Conservation (phyloP, 192 early-diverging fungal species). For the Funneliformis mosseae region DNA sequence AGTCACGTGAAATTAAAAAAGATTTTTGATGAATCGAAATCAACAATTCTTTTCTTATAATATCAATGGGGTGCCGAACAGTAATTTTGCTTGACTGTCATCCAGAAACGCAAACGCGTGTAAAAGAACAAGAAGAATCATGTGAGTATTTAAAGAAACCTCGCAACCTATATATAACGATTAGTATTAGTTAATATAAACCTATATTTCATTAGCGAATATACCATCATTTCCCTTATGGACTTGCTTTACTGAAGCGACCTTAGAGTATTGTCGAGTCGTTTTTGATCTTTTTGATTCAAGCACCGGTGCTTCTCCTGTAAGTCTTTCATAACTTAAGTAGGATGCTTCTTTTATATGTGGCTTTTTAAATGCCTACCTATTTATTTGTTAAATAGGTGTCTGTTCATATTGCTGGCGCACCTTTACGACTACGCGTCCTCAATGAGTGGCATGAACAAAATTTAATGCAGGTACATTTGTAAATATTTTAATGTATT, state of each 20-base stretch:
- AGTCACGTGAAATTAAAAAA: no score
- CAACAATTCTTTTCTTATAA: no score
- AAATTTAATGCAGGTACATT: conserved; percentile 24
- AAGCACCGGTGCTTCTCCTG: not conserved
- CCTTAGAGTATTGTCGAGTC: conserved; percentile 36
- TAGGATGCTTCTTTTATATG: not conserved
- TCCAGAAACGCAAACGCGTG: not conserved
- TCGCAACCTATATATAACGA: not conserved
- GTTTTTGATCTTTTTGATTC: conserved; percentile 31
- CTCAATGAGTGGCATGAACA: conserved; percentile 34
- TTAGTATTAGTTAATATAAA: not conserved
- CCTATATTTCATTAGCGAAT: not conserved
- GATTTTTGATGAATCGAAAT: no score
- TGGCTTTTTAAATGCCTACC: not conserved
- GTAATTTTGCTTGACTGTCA: conserved; percentile 33
- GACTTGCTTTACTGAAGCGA: conserved; percentile 35
- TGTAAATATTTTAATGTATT: not conserved
- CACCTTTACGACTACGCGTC: not conserved
- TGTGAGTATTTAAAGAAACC: not conserved
- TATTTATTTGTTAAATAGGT: not conserved
- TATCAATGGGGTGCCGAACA: not conserved
- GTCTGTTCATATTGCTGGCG: conserved; percentile 36
- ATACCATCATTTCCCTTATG: conserved; percentile 30
- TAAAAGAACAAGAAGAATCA: not conserved
- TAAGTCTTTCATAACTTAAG: not conserved